Evolutionary conservation across 768 basidiomycete genomes (phyloP), one percentile per base, ranked within the genome.

Genomic region (Podaxis carcinomalis): DNA sequence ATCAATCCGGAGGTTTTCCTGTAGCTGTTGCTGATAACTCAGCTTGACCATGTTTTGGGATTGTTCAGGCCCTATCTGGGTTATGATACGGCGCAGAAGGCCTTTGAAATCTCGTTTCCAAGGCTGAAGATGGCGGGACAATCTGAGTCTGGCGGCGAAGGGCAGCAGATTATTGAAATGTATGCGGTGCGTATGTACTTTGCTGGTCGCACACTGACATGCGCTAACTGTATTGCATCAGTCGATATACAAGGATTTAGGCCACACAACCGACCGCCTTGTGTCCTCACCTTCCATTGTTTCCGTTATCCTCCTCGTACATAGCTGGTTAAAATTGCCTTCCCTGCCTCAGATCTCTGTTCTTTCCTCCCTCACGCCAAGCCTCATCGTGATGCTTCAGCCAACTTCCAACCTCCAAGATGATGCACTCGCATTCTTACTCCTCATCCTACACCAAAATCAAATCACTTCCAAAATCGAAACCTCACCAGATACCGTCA

Each of bases 351-450:
- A 5, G 63, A 70, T 36, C 50, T 68, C 19, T 36, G 32, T 74
- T 1, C 65, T 81, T 2, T 55, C 68, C 0, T 69, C 73, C 28
- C 57, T 83, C 28, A 66, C 77, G n/a, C 78, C 77, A 0, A 63
- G 79, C 3, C 63, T 88, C 16, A 62, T 86, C 25, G 68, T 76
- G 13, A 82, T 81, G 1, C 69, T 92, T 21, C 83, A 86, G 66
- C 52, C 59, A 40, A 47, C 32, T 10, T 70, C 78, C 5, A 85
- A 84, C 64, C 75, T 80, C 2, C 68, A 89, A 19, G 87, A 89
- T 64, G 86, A 88, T 66, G 73, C 82, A 1, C 72, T 91, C n/a
- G 78, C 83, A 13, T 65, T 88, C 51, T 77, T 90, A 6, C 70
- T 88, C 3, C 69, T 68, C 39, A 59, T 69, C 10, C 69, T 82